A percentile compares a stretch with the other conserved stretches of the same genome.
These are phyloP conservation scores for Pythium aphanidermatum DNA, from an alignment of 352 stramenopile species.

Conservation along the genomic window DNA sequence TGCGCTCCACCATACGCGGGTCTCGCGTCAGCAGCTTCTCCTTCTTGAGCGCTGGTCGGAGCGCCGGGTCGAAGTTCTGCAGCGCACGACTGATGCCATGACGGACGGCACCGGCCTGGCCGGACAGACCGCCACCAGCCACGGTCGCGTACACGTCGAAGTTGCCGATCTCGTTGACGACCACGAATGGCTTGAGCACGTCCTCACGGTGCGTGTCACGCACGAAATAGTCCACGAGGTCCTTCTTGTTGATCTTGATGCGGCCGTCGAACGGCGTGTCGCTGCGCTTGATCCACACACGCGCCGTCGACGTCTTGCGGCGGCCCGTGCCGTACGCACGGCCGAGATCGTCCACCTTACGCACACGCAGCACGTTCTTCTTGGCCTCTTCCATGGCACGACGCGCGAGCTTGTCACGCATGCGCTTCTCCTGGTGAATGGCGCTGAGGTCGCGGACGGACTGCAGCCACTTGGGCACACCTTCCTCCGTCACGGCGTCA, in stretches of 20 bases:
- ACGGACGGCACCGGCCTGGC: constrained; percentile 92
- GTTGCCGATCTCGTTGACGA: constrained; percentile 60
- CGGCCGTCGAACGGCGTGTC: constrained; percentile 71
- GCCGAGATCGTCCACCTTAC: constrained; percentile 68
- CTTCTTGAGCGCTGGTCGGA: constrained; percentile 90
- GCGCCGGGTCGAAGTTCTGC: constrained; percentile 92
- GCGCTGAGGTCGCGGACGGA: constrained; percentile 66
- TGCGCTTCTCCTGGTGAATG: constrained; percentile 58
- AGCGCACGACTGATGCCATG: constrained; percentile 91
- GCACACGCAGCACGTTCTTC: constrained; percentile 65
- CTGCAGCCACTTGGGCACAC: constrained; percentile 77
- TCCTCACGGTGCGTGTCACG: constrained; percentile 88
- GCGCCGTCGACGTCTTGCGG: constrained; percentile 91
- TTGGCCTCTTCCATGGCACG: constrained; percentile 62
- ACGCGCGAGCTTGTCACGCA: constrained; percentile 59
- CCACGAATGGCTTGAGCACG: constrained; percentile 76
- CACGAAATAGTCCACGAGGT: constrained; percentile 92
- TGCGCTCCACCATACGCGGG: constrained; percentile 94
- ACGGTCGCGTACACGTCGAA: constrained; percentile 92
- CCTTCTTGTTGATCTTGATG: constrained; percentile 93
- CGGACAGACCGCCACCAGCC: constrained; percentile 89
- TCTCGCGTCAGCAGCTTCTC: constrained; percentile 92
- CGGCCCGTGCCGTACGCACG: constrained; percentile 89
- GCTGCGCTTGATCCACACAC: constrained; percentile 91
- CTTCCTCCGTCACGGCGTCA: constrained; percentile 67